Conservation (phyloP, 2,329 filamentous ascomycete genomes). For the Penicillium sclerotiorum region DNA sequence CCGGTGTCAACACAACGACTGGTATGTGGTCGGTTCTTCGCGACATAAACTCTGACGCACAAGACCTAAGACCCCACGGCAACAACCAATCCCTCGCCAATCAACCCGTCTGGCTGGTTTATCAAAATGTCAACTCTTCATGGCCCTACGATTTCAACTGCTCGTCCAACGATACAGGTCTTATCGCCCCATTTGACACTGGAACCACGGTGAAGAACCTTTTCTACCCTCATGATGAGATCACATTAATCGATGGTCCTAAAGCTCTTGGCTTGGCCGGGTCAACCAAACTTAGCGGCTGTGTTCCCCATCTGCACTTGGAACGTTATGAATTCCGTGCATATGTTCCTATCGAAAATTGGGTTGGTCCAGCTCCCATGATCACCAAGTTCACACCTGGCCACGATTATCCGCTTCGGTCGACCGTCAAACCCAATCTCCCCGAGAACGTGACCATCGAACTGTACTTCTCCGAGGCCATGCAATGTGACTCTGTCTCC, state of each 20-base stretch:
- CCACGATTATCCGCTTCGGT: constrained; percentile 60
- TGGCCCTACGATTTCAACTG: constrained; percentile 62
- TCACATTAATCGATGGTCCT: constrained; percentile 51
- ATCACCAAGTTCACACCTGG: constrained; percentile 63
- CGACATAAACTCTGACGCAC: constrained; percentile 50
- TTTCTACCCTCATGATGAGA: constrained; percentile 63
- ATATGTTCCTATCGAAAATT: constrained; percentile 58
- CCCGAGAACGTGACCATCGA: constrained; percentile 50
- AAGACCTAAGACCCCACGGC: constrained; percentile 53
- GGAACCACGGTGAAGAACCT: constrained; percentile 62
- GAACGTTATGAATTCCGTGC: constrained; percentile 62
- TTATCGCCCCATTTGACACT: constrained; percentile 59
- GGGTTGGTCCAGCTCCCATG: constrained; percentile 55
- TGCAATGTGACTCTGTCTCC: constrained; percentile 61
- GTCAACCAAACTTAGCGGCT: constrained; percentile 56
- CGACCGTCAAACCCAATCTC: constrained; percentile 45
- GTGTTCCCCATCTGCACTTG: constrained; percentile 57
- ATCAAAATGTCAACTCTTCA: constrained; percentile 50
- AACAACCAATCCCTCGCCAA: constrained; percentile 38
- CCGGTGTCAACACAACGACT: constrained; percentile 55
- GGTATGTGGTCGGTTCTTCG: constrained; percentile 64
- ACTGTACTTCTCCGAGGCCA: constrained; percentile 61
- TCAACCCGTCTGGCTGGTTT: constrained; percentile 49
- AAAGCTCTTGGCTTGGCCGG: constrained; percentile 51
- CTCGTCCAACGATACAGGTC: constrained; percentile 45